A percentile compares a stretch with the other conserved stretches of the same genome.
Conservation (phyloP, 768 basidiomycete species). For the Hortiboletus flavorubellus region DNA sequence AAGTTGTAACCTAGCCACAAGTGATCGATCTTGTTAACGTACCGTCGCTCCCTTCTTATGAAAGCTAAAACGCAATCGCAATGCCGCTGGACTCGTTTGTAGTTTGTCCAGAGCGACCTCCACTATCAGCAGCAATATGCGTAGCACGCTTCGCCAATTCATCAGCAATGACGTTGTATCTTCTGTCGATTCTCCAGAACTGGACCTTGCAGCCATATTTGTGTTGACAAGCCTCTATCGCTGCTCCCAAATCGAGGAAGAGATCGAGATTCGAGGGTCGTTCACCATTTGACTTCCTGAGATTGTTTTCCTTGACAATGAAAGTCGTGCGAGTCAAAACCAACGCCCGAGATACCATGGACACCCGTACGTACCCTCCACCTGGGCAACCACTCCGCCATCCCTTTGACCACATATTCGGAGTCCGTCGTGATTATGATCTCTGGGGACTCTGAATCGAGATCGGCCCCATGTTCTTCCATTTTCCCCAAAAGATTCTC, state of each 20-base stretch:
- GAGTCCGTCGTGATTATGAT: constrained; percentile 31
- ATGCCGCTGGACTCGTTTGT: neutral
- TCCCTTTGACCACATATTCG: constrained; percentile 34
- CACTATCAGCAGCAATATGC: neutral
- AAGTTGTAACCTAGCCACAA: neutral
- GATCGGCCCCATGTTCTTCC: neutral
- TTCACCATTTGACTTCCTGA: neutral
- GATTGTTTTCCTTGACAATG: neutral
- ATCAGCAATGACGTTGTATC: constrained; percentile 24
- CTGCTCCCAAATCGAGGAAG: neutral
- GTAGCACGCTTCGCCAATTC: constrained; percentile 11
- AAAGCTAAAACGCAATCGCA: neutral
- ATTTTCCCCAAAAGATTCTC: neutral
- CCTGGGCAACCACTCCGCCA: constrained; percentile 31
- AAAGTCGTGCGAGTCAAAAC: neutral
- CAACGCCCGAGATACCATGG: neutral
- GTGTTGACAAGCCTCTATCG: neutral
- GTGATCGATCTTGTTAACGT: neutral
- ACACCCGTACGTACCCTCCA: constrained; percentile 27
- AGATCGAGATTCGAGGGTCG: neutral
- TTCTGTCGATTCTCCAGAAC: constrained; percentile 25
- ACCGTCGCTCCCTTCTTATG: neutral
- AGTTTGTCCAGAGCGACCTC: neutral
- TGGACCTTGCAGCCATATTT: constrained; percentile 7
- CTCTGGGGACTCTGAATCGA: neutral